Evolutionary conservation across 352 stramenopile species (phyloP).

Genomic region (Phytophthora palmivora): DNA sequence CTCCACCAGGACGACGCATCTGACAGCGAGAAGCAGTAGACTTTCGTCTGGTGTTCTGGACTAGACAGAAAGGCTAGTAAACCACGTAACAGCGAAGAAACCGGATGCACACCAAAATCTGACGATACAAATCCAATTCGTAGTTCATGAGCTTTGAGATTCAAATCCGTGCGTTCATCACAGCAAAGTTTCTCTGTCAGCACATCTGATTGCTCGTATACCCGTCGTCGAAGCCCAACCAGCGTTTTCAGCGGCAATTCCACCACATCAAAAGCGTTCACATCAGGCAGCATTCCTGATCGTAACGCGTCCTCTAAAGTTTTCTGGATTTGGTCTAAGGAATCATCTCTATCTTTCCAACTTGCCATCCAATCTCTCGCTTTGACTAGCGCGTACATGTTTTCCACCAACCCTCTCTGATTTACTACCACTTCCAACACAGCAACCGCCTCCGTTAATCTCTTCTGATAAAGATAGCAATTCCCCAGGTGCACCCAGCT

Average conservation of each 20-base stretch:
- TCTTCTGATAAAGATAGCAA: slow-evolving; percentile 65
- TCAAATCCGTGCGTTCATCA: slow-evolving; percentile 18
- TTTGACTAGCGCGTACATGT: slow-evolving; percentile 65
- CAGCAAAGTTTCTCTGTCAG: slow-evolving; percentile 24
- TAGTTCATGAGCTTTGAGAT: slow-evolving; percentile 40
- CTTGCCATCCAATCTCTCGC: slow-evolving; percentile 71
- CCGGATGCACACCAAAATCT: slow-evolving; percentile 85
- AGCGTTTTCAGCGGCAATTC: slow-evolving; percentile 46
- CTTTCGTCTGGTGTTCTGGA: slow-evolving; percentile 37
- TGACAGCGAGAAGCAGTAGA: slow-evolving; percentile 81
- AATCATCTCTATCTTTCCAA: slow-evolving; percentile 66
- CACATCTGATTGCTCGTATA: slow-evolving; percentile 11
- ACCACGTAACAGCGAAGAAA: slow-evolving; percentile 72
- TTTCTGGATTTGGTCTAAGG: slow-evolving; percentile 45
- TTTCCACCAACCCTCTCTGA: slow-evolving; percentile 39
- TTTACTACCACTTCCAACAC: slow-evolving; percentile 62
- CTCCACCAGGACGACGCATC: slow-evolving; percentile 78
- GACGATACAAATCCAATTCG: slow-evolving; percentile 81
- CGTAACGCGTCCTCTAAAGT: slow-evolving; percentile 33
- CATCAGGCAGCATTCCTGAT: slow-evolving; percentile 1
- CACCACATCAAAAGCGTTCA: slow-evolving; percentile 57
- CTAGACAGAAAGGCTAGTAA: slow-evolving; percentile 59
- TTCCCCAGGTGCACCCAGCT: slow-evolving; percentile 78
- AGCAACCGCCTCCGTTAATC: slow-evolving; percentile 45
- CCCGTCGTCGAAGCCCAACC: slow-evolving; percentile 27